A percentile compares a stretch with the other conserved stretches of the same genome.
Evolutionary conservation across 2,329 filamentous ascomycete genomes (phyloP).

Genomic region (Lachnellula arida): DNA sequence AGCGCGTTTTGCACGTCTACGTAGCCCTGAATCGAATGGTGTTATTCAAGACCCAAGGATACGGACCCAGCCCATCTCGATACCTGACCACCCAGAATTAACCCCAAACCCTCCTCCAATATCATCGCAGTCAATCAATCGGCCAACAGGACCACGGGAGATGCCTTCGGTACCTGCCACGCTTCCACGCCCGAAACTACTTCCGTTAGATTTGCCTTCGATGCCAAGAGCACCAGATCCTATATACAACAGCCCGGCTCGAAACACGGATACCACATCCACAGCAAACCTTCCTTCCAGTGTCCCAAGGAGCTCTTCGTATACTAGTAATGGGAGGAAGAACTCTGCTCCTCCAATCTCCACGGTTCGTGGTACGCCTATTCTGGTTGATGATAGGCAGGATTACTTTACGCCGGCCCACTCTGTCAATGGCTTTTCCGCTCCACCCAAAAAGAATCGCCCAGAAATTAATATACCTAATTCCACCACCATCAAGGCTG

Average conservation of each 20-base stretch:
- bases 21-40: constrained; percentile 35
- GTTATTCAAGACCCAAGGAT: constrained; percentile 50
- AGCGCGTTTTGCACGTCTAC: constrained; percentile 53
- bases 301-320: constrained; percentile 24
- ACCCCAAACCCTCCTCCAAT: constrained; percentile 1
- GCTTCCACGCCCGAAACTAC: constrained; percentile 14
- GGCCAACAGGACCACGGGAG: constrained; percentile 26
- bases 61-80: constrained; percentile 43
- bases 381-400: constrained; percentile 13
- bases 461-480: constrained; percentile 15
- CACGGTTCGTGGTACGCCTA: constrained; percentile 21
- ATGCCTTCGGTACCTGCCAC: constrained; percentile 26
- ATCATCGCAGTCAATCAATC: constrained; percentile 1
- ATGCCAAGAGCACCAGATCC: constrained; percentile 34
- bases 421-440: constrained; percentile 7
- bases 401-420: constrained; percentile 23
- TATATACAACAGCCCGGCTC: constrained; percentile 31
- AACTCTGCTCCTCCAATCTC: constrained; percentile 25
- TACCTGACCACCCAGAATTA: constrained; percentile 29
- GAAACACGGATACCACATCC: constrained; percentile 24
- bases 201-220: constrained; percentile 23
- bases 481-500: constrained; percentile 38
- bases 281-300: constrained; percentile 24
- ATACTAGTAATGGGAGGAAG: constrained; percentile 17
- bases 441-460: not conserved